Evolutionary conservation across 23 red algal genomes (phyloP), one percentile per base, ranked within the genome.

Genomic region (Gracilaria caudata): DNA sequence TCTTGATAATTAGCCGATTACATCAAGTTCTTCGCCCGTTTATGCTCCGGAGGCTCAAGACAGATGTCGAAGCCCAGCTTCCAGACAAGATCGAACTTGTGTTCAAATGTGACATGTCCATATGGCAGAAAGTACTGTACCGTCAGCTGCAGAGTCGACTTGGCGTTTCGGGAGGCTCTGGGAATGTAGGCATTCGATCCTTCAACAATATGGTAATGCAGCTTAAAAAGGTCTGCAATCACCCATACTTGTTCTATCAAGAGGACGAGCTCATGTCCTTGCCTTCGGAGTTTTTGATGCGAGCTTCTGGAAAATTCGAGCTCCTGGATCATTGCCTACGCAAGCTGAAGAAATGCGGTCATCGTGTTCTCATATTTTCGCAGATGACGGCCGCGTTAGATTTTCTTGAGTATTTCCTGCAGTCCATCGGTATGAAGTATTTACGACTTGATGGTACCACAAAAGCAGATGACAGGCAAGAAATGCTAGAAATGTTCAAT

Each of bases 131-230:
- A 33, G 91, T 98, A 16, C 49, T 98, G 40, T 98, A 98, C 65
- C 85, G 91, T 19, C 90, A 94, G 63, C 54, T 93, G 6, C 73
- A 72, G 43, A 92, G 79, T 25, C 91, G 78, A 35, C 54, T 92
- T 35, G 96, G 96, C 17, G 83, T 94, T 10, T 85, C 82, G 9
- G 73, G 77, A 43, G 90, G 84, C 6, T 73, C 88, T 10, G 92
- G 87, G 4, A 85, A 82, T 82, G 89, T 88, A 10, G 73, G 71
- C 43, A 79, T 87, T 41, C 89, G 92, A 29, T 83, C 89, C 9
- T 98, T 98, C 70, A 98, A 98, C 76, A 98, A 98, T 49, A 88
- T 94, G 38, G 87, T 98, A 30, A 98, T 98, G 96, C 96, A 98
- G 73, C 71, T 98, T 92, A 94, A 94, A 71, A 98, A 98, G 77